Base-by-base conservation (phyloP, 2,329 filamentous ascomycete genomes). In the Chrysosphaeria jannelii region DNA sequence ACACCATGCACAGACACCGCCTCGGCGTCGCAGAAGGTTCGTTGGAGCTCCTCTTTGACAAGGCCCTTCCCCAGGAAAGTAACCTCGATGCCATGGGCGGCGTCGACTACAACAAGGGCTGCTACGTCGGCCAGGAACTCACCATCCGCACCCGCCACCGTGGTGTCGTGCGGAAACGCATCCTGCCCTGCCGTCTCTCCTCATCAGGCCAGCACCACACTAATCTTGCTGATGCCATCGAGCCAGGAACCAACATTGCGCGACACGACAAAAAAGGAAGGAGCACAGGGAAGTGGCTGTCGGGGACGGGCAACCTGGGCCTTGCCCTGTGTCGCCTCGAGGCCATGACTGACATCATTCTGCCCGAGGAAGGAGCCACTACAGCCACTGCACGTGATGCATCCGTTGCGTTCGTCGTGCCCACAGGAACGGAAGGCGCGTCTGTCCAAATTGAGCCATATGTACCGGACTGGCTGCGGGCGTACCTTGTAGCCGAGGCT, bases 111-210 rank as follows among this genome's bases (percentile, higher is more conserved):
- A 64, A 64, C 38, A 97, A 97, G 48, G 85, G 85, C 6, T 97
- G 85, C 46, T 97, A 97, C 43, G 63, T 93, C 6, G 85, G 85
- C 0, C 85, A 97, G 45, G 85, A 97, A 43, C 56, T 97, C 31
- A 93, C 85, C 2, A 90, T 93, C 32, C 68, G 85, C 20, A 97
- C 85, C 2, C 70, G 79, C 40, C 85, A 97, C 44, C 79, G 71
- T 8, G 85, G 85, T 12, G 75, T 97, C 10, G 75, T 97, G 19
- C 57, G 85, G 29, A 90, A 91, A 52, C 58, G 85, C 23, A 62
- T 93, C 23, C 42, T 97, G 24, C 85, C 85, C 0, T 65, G 81
- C 16, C 46, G 69, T 31, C 37, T 91, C 10, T 85, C 81, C 40
- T 47, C 46, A 5, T 41, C 40, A 5, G 45, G 47, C 17, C 42